Conservation (phyloP, 176 grass and related monocot species). For the Alopecurus myosuroides region DNA sequence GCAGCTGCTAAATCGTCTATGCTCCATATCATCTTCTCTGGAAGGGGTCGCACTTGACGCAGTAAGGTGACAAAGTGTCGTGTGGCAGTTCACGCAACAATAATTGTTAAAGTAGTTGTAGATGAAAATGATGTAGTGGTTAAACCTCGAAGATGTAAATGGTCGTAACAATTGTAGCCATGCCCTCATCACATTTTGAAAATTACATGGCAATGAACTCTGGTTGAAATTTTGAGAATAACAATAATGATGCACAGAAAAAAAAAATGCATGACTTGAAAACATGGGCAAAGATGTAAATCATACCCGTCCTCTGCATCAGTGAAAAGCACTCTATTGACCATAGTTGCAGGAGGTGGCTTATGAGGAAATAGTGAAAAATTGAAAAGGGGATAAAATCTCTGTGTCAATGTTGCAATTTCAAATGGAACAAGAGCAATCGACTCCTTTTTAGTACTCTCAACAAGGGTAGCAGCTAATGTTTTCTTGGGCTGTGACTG, state of each 20-base stretch:
- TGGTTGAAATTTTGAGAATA: conserved; percentile 6
- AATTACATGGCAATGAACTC: conserved; percentile 11
- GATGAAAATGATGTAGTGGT: too few relatives aligned
- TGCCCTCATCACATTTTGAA: not conserved
- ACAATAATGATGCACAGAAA: conserved; percentile 19
- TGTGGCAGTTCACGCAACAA: too few relatives aligned
- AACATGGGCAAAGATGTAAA: conserved; percentile 16
- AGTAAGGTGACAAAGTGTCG: too few relatives aligned
- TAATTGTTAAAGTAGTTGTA: too few relatives aligned
- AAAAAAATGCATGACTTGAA: not conserved
- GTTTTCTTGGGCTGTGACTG: conserved; percentile 70
- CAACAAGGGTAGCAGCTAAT: conserved; percentile 87
- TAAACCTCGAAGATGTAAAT: too few relatives aligned
- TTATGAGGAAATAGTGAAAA: conserved; percentile 72
- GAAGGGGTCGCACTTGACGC: too few relatives aligned
- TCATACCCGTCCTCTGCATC: conserved; percentile 88
- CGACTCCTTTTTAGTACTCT: conserved; percentile 63
- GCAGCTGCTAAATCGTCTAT: too few relatives aligned
- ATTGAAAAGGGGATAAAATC: conserved; percentile 69
- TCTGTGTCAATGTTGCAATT: conserved; percentile 64
- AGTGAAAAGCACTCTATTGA: conserved; percentile 88
- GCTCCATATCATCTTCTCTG: too few relatives aligned
- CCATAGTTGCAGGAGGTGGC: conserved; percentile 62
- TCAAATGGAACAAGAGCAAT: conserved; percentile 77
- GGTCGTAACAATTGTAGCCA: too few relatives aligned